Evolutionary conservation across 2,329 filamentous ascomycete genomes (phyloP).

Genomic region (Phaeosphaeriaceae sp.): DNA sequence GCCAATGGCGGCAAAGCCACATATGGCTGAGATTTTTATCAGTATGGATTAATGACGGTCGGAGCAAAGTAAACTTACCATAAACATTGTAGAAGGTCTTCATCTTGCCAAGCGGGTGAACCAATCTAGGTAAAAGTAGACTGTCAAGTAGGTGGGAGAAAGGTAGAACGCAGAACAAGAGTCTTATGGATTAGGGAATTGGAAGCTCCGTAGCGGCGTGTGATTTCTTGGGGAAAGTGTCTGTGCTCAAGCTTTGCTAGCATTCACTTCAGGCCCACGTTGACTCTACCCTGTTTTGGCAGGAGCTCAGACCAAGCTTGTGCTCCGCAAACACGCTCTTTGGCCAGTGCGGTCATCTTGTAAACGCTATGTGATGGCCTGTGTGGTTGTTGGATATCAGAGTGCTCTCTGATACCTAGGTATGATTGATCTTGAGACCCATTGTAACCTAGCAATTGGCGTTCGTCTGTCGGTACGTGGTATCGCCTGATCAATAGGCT

Average conservation of each 20-base stretch:
- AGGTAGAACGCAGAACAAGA: constrained; percentile 1
- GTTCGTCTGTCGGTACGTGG: too few relatives aligned
- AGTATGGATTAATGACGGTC: background rate
- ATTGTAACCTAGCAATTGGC: too few relatives aligned
- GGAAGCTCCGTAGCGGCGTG: constrained; percentile 13
- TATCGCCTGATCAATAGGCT: too few relatives aligned
- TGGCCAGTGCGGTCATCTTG: too few relatives aligned
- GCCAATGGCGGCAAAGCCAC: constrained; percentile 66
- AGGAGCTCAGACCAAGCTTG: background rate
- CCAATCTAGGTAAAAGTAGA: constrained; percentile 14
- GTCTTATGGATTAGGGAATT: constrained; percentile 18
- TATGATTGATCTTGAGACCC: too few relatives aligned
- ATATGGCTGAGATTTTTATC: constrained; percentile 45
- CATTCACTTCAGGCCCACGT: too few relatives aligned
- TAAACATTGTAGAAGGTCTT: constrained; percentile 60
- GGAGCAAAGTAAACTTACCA: constrained; percentile 16
- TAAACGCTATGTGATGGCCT: too few relatives aligned
- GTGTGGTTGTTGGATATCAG: too few relatives aligned
- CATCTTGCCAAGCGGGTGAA: constrained; percentile 34
- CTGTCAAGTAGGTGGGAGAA: constrained; percentile 2
- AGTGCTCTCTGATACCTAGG: too few relatives aligned
- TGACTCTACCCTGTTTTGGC: constrained; percentile 4
- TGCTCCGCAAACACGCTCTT: too few relatives aligned
- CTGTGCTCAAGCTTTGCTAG: constrained; percentile 16
- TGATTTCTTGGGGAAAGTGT: constrained; percentile 19